phyloP scores from a whole-genome alignment of 805 yeast genomes.

The Metschnikowia cerradonensis region DNA sequence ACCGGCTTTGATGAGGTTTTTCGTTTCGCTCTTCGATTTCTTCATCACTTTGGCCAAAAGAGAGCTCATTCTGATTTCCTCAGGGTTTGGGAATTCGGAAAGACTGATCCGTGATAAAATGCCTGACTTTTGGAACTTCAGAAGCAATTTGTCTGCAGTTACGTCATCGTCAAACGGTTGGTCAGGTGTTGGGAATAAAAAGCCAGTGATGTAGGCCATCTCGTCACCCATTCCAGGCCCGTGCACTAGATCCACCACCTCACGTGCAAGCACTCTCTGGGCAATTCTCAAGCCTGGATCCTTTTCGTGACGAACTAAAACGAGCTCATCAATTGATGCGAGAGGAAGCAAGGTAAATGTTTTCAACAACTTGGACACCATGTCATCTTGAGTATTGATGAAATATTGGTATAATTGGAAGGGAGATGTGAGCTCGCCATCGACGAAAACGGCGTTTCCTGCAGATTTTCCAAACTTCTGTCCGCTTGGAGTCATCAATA shows the following conservation, averaged over 20 bases:
- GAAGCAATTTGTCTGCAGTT: slow-evolving; percentile 46
- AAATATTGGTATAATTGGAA: slow-evolving; percentile 84
- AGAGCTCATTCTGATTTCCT: slow-evolving; percentile 45
- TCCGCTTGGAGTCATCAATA: slow-evolving; percentile 83
- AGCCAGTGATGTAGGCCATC: slow-evolving; percentile 62
- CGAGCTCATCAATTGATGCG: slow-evolving; percentile 45
- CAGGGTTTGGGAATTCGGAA: slow-evolving; percentile 21
- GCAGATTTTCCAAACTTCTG: slow-evolving; percentile 96
- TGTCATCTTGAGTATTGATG: slow-evolving; percentile 73
- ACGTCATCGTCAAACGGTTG: slow-evolving; percentile 45
- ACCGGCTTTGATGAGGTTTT: slow-evolving; percentile 60
- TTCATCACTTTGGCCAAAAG: slow-evolving; percentile 47
- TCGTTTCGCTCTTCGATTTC: slow-evolving; percentile 55
- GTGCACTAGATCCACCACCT: slow-evolving; percentile 83
- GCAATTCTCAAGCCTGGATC: slow-evolving; percentile 68
- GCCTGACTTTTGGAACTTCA: slow-evolving; percentile 56
- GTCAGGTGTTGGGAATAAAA: slow-evolving; percentile 59
- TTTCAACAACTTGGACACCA: slow-evolving; percentile 63
- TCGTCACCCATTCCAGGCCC: slow-evolving; percentile 72
- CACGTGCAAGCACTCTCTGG: slow-evolving; percentile 74
- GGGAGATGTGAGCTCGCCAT: slow-evolving; percentile 67
- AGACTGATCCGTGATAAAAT: slow-evolving; percentile 40
- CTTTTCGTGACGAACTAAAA: slow-evolving; percentile 48
- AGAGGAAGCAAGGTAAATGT: slow-evolving; percentile 77
- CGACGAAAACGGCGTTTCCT: slow-evolving; percentile 92